These are phyloP conservation scores for Penstemon davidsonii DNA, from an alignment of 257 asterid genomes.

Conservation along the genomic window DNA sequence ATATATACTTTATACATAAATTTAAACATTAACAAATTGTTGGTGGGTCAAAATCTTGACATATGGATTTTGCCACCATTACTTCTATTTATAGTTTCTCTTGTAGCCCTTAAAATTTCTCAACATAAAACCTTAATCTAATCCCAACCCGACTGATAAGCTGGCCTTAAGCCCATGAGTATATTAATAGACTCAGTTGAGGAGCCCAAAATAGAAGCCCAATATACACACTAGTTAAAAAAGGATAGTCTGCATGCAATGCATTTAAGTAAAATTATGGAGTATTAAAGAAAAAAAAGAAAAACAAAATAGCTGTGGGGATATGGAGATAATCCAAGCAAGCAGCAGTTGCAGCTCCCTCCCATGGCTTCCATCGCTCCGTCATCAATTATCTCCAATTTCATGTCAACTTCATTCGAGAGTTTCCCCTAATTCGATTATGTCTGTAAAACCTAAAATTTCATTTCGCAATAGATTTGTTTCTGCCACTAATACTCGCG, in stretches of 20 bases:
- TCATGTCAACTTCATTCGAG: constrained; percentile 1
- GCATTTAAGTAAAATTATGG: no score
- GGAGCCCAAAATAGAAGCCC: neutral
- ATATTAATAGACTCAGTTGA: neutral
- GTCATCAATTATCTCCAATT: constrained; percentile 16
- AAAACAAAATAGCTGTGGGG: constrained; percentile 10
- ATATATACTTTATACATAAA: no score
- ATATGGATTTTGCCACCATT: no score
- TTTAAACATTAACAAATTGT: no score
- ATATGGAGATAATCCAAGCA: constrained; percentile 56
- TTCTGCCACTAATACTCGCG: constrained; percentile 31
- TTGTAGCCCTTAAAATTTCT: no score
- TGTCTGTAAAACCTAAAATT: constrained; percentile 15
- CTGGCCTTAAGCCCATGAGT: neutral
- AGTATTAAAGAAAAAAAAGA: neutral
- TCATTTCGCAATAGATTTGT: constrained; percentile 22
- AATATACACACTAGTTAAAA: neutral
- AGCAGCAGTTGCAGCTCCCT: constrained; percentile 31
- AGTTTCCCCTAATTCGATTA: constrained; percentile 18
- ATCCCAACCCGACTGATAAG: neutral
- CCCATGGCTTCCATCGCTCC: constrained; percentile 16
- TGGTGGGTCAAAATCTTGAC: no score
- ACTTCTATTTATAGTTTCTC: no score
- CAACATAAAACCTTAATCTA: no score
- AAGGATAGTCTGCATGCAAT: no score